These are phyloP conservation scores for Penicillium robsamsonii DNA, from an alignment of 495 filamentous ascomycete genomes.

Conservation along the genomic window DNA sequence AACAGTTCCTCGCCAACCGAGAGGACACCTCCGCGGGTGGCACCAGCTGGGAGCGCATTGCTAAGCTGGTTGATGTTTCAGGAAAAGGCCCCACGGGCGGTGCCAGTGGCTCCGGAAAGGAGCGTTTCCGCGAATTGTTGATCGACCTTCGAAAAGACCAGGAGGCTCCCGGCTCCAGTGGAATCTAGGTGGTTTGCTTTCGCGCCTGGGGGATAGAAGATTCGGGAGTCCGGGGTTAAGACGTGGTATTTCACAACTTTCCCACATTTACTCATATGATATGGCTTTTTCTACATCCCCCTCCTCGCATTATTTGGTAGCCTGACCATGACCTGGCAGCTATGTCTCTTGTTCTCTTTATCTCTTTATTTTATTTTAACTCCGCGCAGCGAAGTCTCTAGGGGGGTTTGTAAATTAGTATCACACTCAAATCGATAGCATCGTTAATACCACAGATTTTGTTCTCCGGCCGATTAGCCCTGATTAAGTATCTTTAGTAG, in stretches of 20 bases:
- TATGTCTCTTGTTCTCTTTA: constrained; percentile 30
- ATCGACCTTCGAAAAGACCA: constrained; percentile 87
- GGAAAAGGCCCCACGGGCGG: constrained; percentile 87
- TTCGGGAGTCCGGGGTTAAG: constrained; percentile 5
- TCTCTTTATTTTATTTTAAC: constrained; percentile 31
- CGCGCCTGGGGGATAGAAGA: constrained; percentile 1
- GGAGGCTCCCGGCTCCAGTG: constrained; percentile 78
- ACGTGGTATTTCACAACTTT: constrained; percentile 1
- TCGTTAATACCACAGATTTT: constrained; percentile 29
- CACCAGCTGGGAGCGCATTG: constrained; percentile 97
- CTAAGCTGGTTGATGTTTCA: constrained; percentile 92
- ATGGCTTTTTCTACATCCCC: constrained; percentile 14
- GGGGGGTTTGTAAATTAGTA: constrained; percentile 32
- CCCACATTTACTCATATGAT: constrained; percentile 8
- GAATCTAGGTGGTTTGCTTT: constrained; percentile 32
- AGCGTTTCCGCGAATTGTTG: constrained; percentile 89
- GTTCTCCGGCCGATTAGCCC: not conserved
- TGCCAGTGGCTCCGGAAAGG: constrained; percentile 84
- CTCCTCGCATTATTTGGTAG: constrained; percentile 15
- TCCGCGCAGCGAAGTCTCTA: constrained; percentile 31
- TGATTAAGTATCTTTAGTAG: not conserved
- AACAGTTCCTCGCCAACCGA: constrained; percentile 82
- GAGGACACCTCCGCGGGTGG: constrained; percentile 92
- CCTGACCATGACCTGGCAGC: constrained; percentile 20
- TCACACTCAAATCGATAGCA: constrained; percentile 26